Percentiles rank a stretch among this genome's conserved stretches.
Evolutionary conservation across 2,329 filamentous ascomycete genomes (phyloP).

Genomic region (Chaetomium sp.): DNA sequence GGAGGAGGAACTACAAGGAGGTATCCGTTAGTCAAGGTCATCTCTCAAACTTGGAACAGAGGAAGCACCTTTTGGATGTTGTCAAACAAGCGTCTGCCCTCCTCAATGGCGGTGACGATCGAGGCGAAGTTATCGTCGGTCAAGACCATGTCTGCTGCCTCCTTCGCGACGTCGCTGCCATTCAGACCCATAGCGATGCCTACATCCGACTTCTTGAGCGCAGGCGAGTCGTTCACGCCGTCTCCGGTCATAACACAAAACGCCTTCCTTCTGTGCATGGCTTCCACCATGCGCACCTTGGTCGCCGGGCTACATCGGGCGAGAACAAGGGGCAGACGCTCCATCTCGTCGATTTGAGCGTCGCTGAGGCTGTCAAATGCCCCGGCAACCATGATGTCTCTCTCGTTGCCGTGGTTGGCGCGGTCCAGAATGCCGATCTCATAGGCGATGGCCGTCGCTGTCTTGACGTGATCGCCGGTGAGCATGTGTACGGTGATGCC

Average conservation of each 20-base stretch:
- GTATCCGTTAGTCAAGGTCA: not conserved
- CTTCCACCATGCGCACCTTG: constrained; percentile 75
- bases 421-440: constrained; percentile 62
- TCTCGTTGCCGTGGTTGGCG: constrained; percentile 39
- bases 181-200: constrained; percentile 95
- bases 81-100: constrained; percentile 69
- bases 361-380: constrained; percentile 66
- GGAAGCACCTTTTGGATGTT: constrained; percentile 69
- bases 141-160: constrained; percentile 87
- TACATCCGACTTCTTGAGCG: constrained; percentile 95
- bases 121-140: constrained; percentile 89
- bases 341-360: constrained; percentile 62
- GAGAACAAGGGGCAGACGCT: constrained; percentile 65
- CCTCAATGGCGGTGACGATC: constrained; percentile 71
- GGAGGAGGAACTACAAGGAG: constrained; percentile 56
- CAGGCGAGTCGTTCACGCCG: constrained; percentile 95
- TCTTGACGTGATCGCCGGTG: constrained; percentile 69
- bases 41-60: not conserved
- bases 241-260: constrained; percentile 96
- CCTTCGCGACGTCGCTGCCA: constrained; percentile 96
- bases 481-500: constrained; percentile 71
- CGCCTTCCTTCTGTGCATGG: constrained; percentile 66
- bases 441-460: constrained; percentile 65
- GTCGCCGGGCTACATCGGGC: constrained; percentile 70
- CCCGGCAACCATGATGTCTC: constrained; percentile 61